Base-by-base conservation (phyloP, 1,284 basidiomycete species). In the Ustilago sp. region DNA sequence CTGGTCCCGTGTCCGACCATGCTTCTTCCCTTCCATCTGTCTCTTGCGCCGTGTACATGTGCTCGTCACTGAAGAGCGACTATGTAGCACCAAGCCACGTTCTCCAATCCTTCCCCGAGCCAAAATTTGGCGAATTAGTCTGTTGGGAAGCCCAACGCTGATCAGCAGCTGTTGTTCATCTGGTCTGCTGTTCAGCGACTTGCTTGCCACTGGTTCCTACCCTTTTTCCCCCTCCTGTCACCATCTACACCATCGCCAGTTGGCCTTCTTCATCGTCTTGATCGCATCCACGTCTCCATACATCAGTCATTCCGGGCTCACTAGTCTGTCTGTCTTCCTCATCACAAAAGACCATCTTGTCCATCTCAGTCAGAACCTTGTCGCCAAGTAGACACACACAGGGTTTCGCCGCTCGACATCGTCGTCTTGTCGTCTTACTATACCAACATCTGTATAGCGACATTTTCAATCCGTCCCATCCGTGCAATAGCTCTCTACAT, bases 71-170 rank as follows among this genome's bases (percentile, higher is more conserved):
- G 13, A 28, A 50, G 31, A 28, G 28, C 31, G 31, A 50, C 48
- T 31, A 50, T 50, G 48, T 28, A 50, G 48, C 48, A 50, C 23
- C 48, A 50, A 50, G 48, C 48, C 48, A 50, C 48, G 48, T 50
- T 53, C 51, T 53, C 17, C 5, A 35, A 11, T 38, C 34, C 35
- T 35, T 17, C 4, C 36, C 35, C n/a, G 34, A 38, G 31, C n/a
- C 35, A 53, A 34, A 53, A 12, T 34, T 53, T 34, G 51, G 17
- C 51, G 35, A n/a, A 34, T 34, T 34, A 36, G 51, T 36, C 51
- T 53, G 13, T 36, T 53, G 51, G 51, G 34, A 53, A 50, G 4
- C 7, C 48, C 13, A 32, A 8, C 23, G 12, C 41, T 50, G 48
- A 50, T 28, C 28, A 32, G n/a, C 19, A 23, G 48, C 7, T 12